Evolutionary conservation across 169 alveolate species (phyloP).

Genomic region (Theileria equi): DNA sequence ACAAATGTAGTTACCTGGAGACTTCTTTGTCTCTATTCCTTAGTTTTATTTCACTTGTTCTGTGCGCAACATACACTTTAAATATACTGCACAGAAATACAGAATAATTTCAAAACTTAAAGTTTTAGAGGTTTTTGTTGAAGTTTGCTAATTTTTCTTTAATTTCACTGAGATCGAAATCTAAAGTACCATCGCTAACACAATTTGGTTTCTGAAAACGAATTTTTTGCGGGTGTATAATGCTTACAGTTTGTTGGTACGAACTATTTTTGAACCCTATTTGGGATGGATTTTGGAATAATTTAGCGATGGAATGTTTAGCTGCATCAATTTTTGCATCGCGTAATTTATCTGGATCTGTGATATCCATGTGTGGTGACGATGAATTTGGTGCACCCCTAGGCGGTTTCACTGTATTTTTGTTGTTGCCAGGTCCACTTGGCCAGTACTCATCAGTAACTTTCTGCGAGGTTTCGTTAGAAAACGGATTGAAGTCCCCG

Average conservation of each 20-base stretch:
- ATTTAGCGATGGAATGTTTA: slow-evolving; percentile 68
- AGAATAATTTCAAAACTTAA: too few species aligned
- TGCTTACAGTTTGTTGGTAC: slow-evolving; percentile 45
- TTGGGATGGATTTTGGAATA: slow-evolving; percentile 68
- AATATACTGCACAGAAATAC: too few species aligned
- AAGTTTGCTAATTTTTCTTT: slow-evolving; percentile 12
- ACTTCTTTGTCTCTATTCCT: too few species aligned
- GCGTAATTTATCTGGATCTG: slow-evolving; percentile 18
- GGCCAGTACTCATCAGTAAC: slow-evolving; percentile 1
- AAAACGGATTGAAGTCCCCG: slow-evolving; percentile 16
- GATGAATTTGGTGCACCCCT: neutral
- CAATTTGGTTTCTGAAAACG: slow-evolving; percentile 35
- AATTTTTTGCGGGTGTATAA: neutral
- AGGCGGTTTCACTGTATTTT: neutral
- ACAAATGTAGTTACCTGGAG: too few species aligned
- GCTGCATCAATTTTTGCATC: slow-evolving; percentile 78
- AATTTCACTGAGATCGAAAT: slow-evolving; percentile 30
- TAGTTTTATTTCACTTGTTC: too few species aligned
- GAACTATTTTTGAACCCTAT: slow-evolving; percentile 52
- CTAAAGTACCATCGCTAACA: slow-evolving; percentile 33
- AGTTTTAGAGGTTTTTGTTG: slow-evolving; percentile 10
- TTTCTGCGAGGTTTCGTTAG: slow-evolving; percentile 34
- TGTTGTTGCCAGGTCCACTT: too few species aligned
- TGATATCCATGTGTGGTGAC: neutral
- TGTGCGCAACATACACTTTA: too few species aligned